Base-by-base conservation (phyloP, 495 filamentous ascomycete species). In the Tetracladium setigerum region DNA sequence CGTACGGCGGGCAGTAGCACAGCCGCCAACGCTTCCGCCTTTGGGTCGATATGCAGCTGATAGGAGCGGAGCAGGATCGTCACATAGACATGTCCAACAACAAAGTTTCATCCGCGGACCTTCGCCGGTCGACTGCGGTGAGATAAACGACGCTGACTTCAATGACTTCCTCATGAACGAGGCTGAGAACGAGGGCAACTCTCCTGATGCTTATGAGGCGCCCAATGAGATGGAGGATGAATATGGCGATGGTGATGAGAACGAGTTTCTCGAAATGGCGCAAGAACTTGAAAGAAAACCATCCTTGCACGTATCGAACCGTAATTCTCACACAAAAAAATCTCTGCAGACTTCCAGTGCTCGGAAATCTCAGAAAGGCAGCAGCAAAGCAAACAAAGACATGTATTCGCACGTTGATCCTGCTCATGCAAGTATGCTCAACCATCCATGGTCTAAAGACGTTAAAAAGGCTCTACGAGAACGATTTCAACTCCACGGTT, bases 401-500 rank as follows among this genome's bases (percentile, higher is more conserved):
- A 60, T 64, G 56, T 53, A 64, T 68, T 51, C 69, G 60, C 65
- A 46, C 18, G 47, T 49, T 24, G 52, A 49, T 45, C 33, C 31
- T 30, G 57, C 38, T 31, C 43, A 57, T 60, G 53, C 66, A 0
- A 60, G 65, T 36, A 50, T 71, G 45, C 66, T 71, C 59, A 66
- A 57, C 22, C 68, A 81, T 54, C 69, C 77, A 8, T 99, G 92
- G 92, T 95, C 89, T 13, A 69, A 71, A 42, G 94, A 96, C 53
- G 88, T 99, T 14, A 84, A 79, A 52, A 72, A 68, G 33, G 85
- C 80, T 13, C 60, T 97, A 39, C 83, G 81, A 49, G 79, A 89
- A 38, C 73, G 85, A 5, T 99, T 99, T 56, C 72, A 83, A 46
- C 76, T 99, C 50, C 76, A 74, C 15, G 87, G 86, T 0, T 97